phyloP scores from a whole-genome alignment of 768 basidiomycete genomes.

The Boletus sensibilis region DNA sequence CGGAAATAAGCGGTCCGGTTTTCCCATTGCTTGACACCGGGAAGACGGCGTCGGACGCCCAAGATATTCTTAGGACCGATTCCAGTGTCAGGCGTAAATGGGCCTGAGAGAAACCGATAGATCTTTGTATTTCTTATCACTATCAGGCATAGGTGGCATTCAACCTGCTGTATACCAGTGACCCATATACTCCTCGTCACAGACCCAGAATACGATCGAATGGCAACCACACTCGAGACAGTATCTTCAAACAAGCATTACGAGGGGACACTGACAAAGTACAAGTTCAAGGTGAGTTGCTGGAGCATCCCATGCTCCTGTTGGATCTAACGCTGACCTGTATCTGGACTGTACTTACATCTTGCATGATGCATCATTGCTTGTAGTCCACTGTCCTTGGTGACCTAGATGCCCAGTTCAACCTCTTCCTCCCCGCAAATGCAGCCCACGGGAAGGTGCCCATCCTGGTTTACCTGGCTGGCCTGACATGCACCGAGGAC shows the following conservation, averaged over 20 bases:
- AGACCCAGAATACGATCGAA: neutral
- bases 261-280: slow-evolving; percentile 80
- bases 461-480: slow-evolving; percentile 84
- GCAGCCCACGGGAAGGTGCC: slow-evolving; percentile 57
- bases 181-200: neutral
- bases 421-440: slow-evolving; percentile 79
- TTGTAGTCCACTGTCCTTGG: slow-evolving; percentile 68
- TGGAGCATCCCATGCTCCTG: neutral
- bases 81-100: neutral
- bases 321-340: neutral
- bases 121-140: neutral
- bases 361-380: neutral
- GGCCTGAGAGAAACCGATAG: neutral
- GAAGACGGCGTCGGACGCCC: neutral
- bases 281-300: slow-evolving; percentile 69
- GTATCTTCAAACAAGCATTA: slow-evolving; percentile 77
- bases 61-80: slow-evolving; percentile 7
- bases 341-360: neutral
- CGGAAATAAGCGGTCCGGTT: neutral
- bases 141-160: neutral
- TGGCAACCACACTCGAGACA: slow-evolving; percentile 51
- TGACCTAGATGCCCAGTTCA: slow-evolving; percentile 72
- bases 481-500: slow-evolving; percentile 89
- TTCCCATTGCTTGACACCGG: neutral
- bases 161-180: neutral